phyloP scores from a whole-genome alignment of 257 asterid species.

The Paraleonurus japonicus region DNA sequence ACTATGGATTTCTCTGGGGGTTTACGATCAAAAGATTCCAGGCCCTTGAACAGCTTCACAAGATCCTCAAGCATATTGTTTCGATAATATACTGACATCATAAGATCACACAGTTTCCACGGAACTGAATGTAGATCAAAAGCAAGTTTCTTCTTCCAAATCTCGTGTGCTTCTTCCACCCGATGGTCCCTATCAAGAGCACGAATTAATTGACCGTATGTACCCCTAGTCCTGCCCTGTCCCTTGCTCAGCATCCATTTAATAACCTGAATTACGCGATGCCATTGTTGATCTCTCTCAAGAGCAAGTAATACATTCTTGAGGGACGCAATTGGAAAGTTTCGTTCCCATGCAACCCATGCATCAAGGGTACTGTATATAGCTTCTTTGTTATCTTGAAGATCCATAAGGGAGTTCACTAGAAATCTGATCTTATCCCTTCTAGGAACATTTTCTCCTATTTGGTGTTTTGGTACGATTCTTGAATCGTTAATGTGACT shows the following conservation, averaged over 20 bases:
- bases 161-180: conserved; percentile 63
- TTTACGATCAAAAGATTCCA: conserved; percentile 74
- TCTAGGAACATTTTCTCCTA: conserved; percentile 72
- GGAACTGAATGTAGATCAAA: conserved; percentile 76
- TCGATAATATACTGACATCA: conserved; percentile 76
- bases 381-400: conserved; percentile 56
- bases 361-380: conserved; percentile 78
- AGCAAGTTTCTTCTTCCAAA: conserved; percentile 77
- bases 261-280: conserved; percentile 70
- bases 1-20: conserved; percentile 78
- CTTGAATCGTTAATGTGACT: conserved; percentile 22
- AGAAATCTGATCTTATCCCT: conserved; percentile 64
- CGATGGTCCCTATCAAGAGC: conserved; percentile 86
- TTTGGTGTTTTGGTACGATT: conserved; percentile 32
- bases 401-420: conserved; percentile 52
- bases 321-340: conserved; percentile 72
- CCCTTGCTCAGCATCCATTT: conserved; percentile 98
- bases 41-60: conserved; percentile 70
- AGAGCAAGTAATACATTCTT: conserved; percentile 59
- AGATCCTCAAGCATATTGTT: conserved; percentile 73
- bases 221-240: conserved; percentile 75
- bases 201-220: conserved; percentile 71
- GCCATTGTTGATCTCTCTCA: conserved; percentile 91
- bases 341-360: conserved; percentile 89
- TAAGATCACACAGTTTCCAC: conserved; percentile 67